Evolutionary conservation across 2,329 filamentous ascomycete species (phyloP).

Genomic region (Curvularia sp.): DNA sequence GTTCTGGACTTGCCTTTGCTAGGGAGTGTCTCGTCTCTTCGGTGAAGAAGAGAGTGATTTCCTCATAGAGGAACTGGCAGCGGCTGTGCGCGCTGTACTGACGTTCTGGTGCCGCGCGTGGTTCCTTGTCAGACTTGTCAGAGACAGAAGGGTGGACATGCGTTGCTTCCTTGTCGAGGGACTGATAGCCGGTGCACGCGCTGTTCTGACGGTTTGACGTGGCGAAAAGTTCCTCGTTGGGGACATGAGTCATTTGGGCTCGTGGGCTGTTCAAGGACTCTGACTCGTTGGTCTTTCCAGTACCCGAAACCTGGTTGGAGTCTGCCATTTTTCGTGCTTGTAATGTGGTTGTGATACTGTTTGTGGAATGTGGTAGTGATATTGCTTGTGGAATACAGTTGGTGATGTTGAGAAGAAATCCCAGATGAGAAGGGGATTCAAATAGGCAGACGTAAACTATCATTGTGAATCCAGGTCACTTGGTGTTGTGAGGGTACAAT

Average conservation of each 20-base stretch:
- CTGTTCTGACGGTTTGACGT: neutral
- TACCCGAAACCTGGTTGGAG: neutral
- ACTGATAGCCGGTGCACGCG: neutral
- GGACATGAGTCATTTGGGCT: too few relatives aligned
- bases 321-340: neutral
- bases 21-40: neutral
- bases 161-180: too few relatives aligned
- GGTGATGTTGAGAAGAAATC: neutral
- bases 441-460: neutral
- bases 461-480: neutral
- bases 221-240: neutral
- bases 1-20: neutral
- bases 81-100: too few relatives aligned
- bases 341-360: neutral
- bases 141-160: too few relatives aligned
- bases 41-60: neutral
- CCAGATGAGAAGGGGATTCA: too few relatives aligned
- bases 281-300: too few relatives aligned
- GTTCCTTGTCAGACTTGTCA: too few relatives aligned
- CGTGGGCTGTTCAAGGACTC: too few relatives aligned
- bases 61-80: neutral
- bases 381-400: too few relatives aligned
- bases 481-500: neutral
- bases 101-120: too few relatives aligned
- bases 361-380: neutral